Evolutionary conservation across 106 monocot species (phyloP).

Genomic region (Xerophyta viscosa): DNA sequence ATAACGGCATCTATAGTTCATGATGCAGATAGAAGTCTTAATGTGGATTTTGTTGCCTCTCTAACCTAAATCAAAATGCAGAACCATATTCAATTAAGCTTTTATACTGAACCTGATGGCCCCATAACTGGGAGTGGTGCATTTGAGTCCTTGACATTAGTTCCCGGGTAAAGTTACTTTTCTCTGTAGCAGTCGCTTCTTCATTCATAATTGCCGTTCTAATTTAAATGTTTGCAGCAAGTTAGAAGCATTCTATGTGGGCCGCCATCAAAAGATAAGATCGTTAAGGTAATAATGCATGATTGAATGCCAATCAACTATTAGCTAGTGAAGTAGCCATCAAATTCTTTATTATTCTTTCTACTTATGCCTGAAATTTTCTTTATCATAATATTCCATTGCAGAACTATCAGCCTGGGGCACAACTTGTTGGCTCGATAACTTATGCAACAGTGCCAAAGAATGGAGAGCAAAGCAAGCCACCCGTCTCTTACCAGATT

Average conservation of each 20-base stretch:
- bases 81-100: constrained; percentile 70
- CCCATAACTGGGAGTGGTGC: constrained; percentile 48
- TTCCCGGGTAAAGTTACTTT: constrained; percentile 54
- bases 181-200: not conserved
- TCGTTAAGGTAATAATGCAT: constrained; percentile 55
- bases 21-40: no score
- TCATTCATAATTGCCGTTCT: no score
- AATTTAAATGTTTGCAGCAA: constrained; percentile 33
- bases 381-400: constrained; percentile 16
- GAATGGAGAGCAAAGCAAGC: constrained; percentile 32
- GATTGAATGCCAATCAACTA: not conserved
- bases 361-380: not conserved
- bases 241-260: constrained; percentile 83
- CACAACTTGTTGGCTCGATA: constrained; percentile 68
- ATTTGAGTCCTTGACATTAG: constrained; percentile 68
- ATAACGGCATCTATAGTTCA: no score
- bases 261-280: constrained; percentile 67
- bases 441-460: constrained; percentile 62
- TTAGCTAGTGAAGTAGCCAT: no score
- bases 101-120: constrained; percentile 90
- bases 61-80: constrained; percentile 47
- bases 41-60: no score
- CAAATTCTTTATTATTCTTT: constrained; percentile 2
- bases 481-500: constrained; percentile 63
- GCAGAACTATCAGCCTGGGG: constrained; percentile 64